Conservation (phyloP, 2,329 filamentous ascomycete genomes). For the Pestalotiopsis sp. region DNA sequence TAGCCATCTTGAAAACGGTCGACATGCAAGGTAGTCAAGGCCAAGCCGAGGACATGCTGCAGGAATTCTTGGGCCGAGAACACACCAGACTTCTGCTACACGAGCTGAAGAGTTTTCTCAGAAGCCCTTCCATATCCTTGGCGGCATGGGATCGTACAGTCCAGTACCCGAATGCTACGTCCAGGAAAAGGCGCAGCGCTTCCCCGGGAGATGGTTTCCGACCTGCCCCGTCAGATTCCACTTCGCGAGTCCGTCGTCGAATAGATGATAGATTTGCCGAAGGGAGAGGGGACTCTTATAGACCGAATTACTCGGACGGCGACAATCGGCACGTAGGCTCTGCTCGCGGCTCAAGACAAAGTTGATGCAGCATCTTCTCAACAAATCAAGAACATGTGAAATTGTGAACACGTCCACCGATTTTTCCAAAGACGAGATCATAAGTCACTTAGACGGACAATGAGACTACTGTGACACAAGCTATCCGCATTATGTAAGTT, state of each 20-base stretch:
- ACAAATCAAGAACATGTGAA: neutral
- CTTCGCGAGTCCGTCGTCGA: neutral
- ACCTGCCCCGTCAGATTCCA: neutral
- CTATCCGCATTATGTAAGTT: neutral
- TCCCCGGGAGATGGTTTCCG: neutral
- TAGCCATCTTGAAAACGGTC: slow-evolving; percentile 81
- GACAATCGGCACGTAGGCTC: slow-evolving; percentile 3
- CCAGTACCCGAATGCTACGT: slow-evolving; percentile 59
- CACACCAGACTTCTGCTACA: slow-evolving; percentile 80
- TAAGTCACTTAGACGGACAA: neutral
- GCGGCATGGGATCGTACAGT: slow-evolving; percentile 80
- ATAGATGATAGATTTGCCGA: neutral
- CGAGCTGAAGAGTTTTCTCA: slow-evolving; percentile 80
- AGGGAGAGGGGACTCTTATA: neutral
- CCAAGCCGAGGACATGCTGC: slow-evolving; percentile 76
- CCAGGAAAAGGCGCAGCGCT: slow-evolving; percentile 16
- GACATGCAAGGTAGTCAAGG: slow-evolving; percentile 80
- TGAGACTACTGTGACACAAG: neutral
- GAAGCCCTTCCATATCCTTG: slow-evolving; percentile 75
- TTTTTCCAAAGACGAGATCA: too few species aligned
- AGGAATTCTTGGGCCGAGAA: slow-evolving; percentile 76
- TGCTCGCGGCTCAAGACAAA: neutral
- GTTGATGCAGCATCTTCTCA: neutral
- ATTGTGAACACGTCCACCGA: neutral
- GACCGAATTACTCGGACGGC: neutral